A percentile compares a stretch with the other conserved stretches of the same genome.
Evolutionary conservation across 1,284 basidiomycete genomes (phyloP).

Genomic region (Leccinum cinnamomeum): DNA sequence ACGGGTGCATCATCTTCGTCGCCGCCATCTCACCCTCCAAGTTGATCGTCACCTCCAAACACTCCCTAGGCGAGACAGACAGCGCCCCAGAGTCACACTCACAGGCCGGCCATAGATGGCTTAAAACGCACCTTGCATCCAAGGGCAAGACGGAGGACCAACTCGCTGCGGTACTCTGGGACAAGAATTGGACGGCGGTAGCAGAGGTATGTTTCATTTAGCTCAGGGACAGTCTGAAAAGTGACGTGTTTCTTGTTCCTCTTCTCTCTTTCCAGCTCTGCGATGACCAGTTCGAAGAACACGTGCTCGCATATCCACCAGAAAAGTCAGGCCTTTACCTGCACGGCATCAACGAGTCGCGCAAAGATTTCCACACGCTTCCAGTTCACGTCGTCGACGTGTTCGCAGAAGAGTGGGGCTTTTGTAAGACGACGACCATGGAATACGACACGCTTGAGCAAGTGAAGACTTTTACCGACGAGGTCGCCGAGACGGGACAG

Average conservation of each 20-base stretch:
- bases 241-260: background rate
- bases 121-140: conserved; percentile 67
- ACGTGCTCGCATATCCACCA: conserved; percentile 83
- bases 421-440: conserved; percentile 71
- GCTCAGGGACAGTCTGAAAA: background rate
- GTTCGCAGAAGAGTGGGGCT: conserved; percentile 90
- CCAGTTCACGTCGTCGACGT: conserved; percentile 67
- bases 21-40: conserved; percentile 77
- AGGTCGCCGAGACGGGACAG: conserved; percentile 65
- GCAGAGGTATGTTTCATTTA: conserved; percentile 64
- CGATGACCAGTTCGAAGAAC: conserved; percentile 97
- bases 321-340: conserved; percentile 91
- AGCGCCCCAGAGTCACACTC: conserved; percentile 61
- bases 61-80: conserved; percentile 66
- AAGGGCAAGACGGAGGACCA: conserved; percentile 71
- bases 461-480: conserved; percentile 73
- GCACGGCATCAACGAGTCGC: conserved; percentile 85
- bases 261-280: conserved; percentile 64
- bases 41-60: conserved; percentile 91
- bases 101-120: conserved; percentile 80
- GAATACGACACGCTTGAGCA: conserved; percentile 62
- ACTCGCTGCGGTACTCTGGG: conserved; percentile 78
- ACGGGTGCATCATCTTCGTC: conserved; percentile 98
- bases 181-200: conserved; percentile 86
- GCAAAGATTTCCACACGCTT: conserved; percentile 74